A percentile compares a stretch with the other conserved stretches of the same genome.
phyloP scores from a whole-genome alignment of 2,329 filamentous ascomycete genomes.

The Alternaria infectoria region DNA sequence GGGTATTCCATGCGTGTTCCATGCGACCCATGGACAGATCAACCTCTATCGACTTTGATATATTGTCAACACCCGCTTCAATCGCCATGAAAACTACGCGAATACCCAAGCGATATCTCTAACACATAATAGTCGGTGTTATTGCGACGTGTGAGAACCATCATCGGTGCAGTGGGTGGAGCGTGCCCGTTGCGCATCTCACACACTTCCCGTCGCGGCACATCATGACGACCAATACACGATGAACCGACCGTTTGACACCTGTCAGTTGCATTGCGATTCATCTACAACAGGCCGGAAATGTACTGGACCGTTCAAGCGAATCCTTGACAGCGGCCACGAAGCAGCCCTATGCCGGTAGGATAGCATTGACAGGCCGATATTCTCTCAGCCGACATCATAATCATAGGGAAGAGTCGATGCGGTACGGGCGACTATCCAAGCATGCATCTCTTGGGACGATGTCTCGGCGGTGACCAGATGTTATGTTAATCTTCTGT shows the following conservation, averaged over 20 bases:
- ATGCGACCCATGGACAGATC: not conserved
- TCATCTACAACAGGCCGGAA: slow-evolving; percentile 19
- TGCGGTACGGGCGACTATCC: slow-evolving; percentile 29
- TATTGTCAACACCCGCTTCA: not conserved
- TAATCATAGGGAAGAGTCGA: slow-evolving; percentile 24
- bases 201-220: slow-evolving; percentile 37
- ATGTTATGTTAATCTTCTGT: slow-evolving; percentile 30
- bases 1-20: not conserved
- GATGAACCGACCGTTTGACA: slow-evolving; percentile 16
- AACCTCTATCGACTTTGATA: not conserved
- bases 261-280: slow-evolving; percentile 27
- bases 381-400: slow-evolving; percentile 10
- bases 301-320: slow-evolving; percentile 30
- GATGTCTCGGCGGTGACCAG: not conserved
- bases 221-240: slow-evolving; percentile 28
- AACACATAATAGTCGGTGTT: slow-evolving; percentile 9
- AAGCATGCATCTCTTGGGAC: slow-evolving; percentile 18
- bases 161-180: slow-evolving; percentile 16
- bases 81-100: not conserved
- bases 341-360: slow-evolving; percentile 29
- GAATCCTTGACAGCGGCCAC: slow-evolving; percentile 15
- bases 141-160: slow-evolving; percentile 23
- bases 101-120: not conserved
- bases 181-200: slow-evolving; percentile 42
- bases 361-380: slow-evolving; percentile 38